Evolutionary conservation across 1,284 basidiomycete genomes (phyloP).

Genomic region (Ceratobasidium sp.): DNA sequence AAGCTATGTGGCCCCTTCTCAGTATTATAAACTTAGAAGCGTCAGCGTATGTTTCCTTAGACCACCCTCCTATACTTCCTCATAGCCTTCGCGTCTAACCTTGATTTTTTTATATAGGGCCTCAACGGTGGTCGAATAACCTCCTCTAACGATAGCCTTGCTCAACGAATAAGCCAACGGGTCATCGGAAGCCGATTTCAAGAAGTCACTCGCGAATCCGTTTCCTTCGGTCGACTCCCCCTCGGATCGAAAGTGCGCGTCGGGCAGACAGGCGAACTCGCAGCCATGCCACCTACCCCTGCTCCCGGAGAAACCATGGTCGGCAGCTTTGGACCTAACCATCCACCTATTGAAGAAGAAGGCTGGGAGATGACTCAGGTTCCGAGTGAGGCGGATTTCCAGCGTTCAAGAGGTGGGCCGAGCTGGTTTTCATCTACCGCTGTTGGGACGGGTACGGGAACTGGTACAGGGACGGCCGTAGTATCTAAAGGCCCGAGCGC

Average conservation of each 20-base stretch:
- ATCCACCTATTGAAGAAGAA: slow-evolving; percentile 25
- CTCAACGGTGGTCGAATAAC: slow-evolving; percentile 71
- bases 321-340: slow-evolving; percentile 34
- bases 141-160: slow-evolving; percentile 60
- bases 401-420: slow-evolving; percentile 17
- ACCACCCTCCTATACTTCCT: too few relatives aligned
- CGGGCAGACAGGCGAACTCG: slow-evolving; percentile 66
- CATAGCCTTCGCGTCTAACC: not conserved
- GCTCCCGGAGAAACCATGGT: not conserved
- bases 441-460: slow-evolving; percentile 55
- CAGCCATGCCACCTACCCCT: slow-evolving; percentile 49
- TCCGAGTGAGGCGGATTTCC: slow-evolving; percentile 32
- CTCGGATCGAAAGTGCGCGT: slow-evolving; percentile 72
- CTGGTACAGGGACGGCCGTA: slow-evolving; percentile 14
- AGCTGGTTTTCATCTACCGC: slow-evolving; percentile 71
- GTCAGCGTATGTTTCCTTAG: slow-evolving; percentile 54
- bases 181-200: slow-evolving; percentile 77
- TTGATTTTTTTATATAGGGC: slow-evolving; percentile 58
- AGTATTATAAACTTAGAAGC: slow-evolving; percentile 77
- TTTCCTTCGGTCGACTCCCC: slow-evolving; percentile 68
- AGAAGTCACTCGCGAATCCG: slow-evolving; percentile 74
- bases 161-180: slow-evolving; percentile 72
- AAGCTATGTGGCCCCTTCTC: slow-evolving; percentile 81
- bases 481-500: slow-evolving; percentile 29
- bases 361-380: slow-evolving; percentile 42